Percentiles rank a stretch among this genome's conserved stretches.
phyloP scores from a whole-genome alignment of 805 yeast genomes.

The Alloascoidea hylecoeti region DNA sequence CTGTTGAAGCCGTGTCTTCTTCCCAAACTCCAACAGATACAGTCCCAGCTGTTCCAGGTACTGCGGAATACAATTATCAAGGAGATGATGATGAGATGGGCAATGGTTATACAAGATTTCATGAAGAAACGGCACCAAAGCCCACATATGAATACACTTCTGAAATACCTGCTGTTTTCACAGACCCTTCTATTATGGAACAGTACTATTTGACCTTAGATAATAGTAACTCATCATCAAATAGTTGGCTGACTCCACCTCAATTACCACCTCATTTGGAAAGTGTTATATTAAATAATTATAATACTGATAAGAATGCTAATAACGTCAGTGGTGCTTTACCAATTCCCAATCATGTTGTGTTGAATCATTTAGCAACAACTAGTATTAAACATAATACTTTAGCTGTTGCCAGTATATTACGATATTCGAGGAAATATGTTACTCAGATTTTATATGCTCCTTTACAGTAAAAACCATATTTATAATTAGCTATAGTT shows the following conservation, averaged over 20 bases:
- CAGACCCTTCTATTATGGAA: slow-evolving; percentile 80
- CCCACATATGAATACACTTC: slow-evolving; percentile 30
- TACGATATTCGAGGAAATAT: slow-evolving; percentile 74
- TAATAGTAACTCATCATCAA: slow-evolving; percentile 9
- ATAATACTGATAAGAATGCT: slow-evolving; percentile 34
- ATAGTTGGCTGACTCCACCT: slow-evolving; percentile 67
- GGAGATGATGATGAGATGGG: slow-evolving; percentile 76
- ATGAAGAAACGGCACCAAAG: slow-evolving; percentile 27
- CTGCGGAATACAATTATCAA: slow-evolving; percentile 22
- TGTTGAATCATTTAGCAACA: slow-evolving; percentile 88
- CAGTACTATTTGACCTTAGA: slow-evolving; percentile 70
- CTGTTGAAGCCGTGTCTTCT: no score
- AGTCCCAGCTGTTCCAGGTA: slow-evolving; percentile 39
- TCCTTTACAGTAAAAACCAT: slow-evolving; percentile 31
- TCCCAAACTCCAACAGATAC: no score
- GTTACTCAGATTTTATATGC: slow-evolving; percentile 82
- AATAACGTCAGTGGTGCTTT: slow-evolving; percentile 81
- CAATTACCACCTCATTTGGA: slow-evolving; percentile 95
- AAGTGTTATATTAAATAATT: slow-evolving; percentile 73
- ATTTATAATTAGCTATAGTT: no score
- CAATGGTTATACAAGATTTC: slow-evolving; percentile 63
- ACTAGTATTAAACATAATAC: slow-evolving; percentile 90
- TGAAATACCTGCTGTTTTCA: slow-evolving; percentile 71
- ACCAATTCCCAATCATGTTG: slow-evolving; percentile 92
- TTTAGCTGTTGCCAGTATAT: slow-evolving; percentile 83